Percentiles rank a stretch among this genome's conserved stretches.
These are phyloP conservation scores for Nitzschia sp. DNA, from an alignment of 108 stramenopile genomes.

Conservation along the genomic window DNA sequence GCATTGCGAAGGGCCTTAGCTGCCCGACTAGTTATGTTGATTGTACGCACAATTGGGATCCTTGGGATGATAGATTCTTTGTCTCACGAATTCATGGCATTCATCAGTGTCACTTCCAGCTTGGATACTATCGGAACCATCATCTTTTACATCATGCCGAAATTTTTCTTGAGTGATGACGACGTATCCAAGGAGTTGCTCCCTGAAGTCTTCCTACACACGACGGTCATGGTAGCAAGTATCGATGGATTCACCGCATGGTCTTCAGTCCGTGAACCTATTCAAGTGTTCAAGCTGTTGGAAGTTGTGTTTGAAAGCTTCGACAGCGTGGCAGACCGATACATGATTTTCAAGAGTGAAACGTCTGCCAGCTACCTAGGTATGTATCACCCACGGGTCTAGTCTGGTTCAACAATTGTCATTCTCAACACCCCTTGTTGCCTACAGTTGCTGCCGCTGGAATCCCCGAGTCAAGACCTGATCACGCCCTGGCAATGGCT, in stretches of 20 bases:
- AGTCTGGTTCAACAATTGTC: not conserved
- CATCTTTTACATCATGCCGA: slow-evolving; percentile 24
- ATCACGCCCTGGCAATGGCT: slow-evolving; percentile 8
- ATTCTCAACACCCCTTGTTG: not conserved
- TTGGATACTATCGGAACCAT: slow-evolving; percentile 6
- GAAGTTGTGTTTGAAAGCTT: not conserved
- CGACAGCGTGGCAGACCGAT: not conserved
- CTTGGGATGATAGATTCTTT: no score
- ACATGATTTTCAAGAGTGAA: not conserved
- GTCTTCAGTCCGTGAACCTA: slow-evolving; percentile 11
- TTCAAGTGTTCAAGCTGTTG: slow-evolving; percentile 7
- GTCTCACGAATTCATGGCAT: no score
- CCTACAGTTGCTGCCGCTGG: slow-evolving; percentile 5
- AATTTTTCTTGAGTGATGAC: not conserved
- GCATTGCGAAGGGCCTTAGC: not conserved
- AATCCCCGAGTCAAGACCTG: slow-evolving; percentile 11
- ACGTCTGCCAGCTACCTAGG: no score
- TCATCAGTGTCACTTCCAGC: not conserved
- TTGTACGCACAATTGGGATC: no score
- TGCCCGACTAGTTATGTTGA: no score
- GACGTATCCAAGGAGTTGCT: not conserved
- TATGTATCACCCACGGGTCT: not conserved
- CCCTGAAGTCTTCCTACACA: slow-evolving; percentile 14
- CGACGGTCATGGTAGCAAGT: slow-evolving; percentile 9
- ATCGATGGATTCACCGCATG: slow-evolving; percentile 12